Evolutionary conservation across 2,329 filamentous ascomycete genomes (phyloP).

Genomic region (Fusarium mexicanum): DNA sequence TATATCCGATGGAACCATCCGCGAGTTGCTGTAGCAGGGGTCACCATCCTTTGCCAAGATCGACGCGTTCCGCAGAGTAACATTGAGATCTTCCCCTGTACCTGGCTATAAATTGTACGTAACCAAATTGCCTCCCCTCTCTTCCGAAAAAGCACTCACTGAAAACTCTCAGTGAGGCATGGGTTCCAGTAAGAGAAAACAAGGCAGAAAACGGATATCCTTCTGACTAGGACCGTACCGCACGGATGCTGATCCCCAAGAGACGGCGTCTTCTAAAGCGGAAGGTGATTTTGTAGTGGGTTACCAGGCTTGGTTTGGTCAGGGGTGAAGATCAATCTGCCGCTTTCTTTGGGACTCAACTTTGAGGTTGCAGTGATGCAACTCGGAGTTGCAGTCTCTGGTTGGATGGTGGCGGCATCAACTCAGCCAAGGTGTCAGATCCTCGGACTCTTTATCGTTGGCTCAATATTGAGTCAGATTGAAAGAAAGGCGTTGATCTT

Average conservation of each 20-base stretch:
- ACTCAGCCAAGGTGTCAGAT: not conserved
- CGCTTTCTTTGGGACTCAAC: not conserved
- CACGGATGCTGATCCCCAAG: not conserved
- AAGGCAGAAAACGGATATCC: not conserved
- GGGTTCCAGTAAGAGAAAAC: too few species aligned
- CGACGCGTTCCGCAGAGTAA: not conserved
- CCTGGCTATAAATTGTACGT: not conserved
- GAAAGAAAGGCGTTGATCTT: not conserved
- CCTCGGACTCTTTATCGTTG: not conserved
- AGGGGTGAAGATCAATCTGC: not conserved
- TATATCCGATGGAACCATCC: not conserved
- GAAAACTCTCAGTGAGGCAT: not conserved
- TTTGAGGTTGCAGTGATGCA: not conserved
- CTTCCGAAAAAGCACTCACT: not conserved
- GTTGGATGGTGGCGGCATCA: too few species aligned
- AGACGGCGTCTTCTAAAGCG: not conserved
- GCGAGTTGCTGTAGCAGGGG: not conserved
- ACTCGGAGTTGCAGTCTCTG: not conserved
- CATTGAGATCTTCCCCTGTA: constrained; percentile 16
- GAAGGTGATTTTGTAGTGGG: not conserved
- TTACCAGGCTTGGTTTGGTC: not conserved
- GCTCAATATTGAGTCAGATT: not conserved
- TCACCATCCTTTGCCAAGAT: constrained; percentile 7
- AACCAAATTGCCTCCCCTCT: not conserved
- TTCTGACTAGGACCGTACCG: not conserved